phyloP scores from a whole-genome alignment of 257 asterid genomes.

The Cynanchum wilfordii region DNA sequence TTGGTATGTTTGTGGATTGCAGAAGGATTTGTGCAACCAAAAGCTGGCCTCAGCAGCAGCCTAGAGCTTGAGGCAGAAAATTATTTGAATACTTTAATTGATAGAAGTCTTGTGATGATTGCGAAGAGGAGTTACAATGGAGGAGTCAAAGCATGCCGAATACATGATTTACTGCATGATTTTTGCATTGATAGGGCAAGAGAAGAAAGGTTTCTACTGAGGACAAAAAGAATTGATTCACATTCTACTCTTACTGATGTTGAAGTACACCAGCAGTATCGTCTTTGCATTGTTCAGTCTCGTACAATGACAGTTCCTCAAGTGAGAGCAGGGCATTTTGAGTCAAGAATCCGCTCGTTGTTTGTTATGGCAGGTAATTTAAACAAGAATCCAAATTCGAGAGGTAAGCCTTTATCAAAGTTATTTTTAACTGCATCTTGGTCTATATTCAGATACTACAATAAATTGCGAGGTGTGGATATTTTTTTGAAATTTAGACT shows the following conservation, averaged over 20 bases:
- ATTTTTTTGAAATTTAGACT: constrained; percentile 7
- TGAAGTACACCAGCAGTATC: constrained; percentile 1
- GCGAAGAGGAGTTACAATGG: background rate
- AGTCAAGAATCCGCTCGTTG: background rate
- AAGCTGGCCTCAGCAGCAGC: background rate
- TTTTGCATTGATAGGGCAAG: constrained; percentile 13
- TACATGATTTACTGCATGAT: constrained; percentile 16
- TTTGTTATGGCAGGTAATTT: background rate
- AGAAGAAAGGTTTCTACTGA: background rate
- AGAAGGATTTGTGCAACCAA: constrained; percentile 1
- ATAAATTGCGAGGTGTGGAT: background rate
- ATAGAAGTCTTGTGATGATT: constrained; percentile 5
- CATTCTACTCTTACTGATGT: background rate
- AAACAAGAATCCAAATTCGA: background rate
- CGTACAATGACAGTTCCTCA: background rate
- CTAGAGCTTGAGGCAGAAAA: background rate
- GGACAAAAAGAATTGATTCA: background rate
- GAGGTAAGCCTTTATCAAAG: background rate
- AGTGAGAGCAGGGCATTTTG: background rate
- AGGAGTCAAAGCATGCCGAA: background rate
- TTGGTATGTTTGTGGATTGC: constrained; percentile 1
- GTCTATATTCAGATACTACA: background rate
- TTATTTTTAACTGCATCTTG: background rate
- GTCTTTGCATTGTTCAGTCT: background rate
- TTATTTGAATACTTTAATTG: constrained; percentile 3